Conservation (phyloP, 495 filamentous ascomycete genomes). For the Xylaria sp. region DNA sequence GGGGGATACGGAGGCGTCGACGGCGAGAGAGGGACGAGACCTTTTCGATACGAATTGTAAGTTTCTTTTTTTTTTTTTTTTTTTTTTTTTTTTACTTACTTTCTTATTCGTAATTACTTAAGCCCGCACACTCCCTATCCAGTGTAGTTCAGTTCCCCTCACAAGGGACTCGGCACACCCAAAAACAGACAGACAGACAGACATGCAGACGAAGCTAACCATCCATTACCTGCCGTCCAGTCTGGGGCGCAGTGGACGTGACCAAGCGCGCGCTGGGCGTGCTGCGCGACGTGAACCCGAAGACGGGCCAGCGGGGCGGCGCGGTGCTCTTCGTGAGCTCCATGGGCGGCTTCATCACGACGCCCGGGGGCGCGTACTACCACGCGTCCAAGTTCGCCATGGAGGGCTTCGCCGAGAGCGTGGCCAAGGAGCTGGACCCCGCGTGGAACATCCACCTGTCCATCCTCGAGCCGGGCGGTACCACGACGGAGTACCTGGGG, state of each 20-base stretch:
- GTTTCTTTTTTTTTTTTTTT: too few relatives aligned
- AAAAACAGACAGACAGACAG: not conserved
- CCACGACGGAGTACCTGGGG: constrained; percentile 49
- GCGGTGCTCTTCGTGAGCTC: constrained; percentile 60
- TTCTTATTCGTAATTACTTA: too few relatives aligned
- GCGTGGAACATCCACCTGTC: constrained; percentile 61
- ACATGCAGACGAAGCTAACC: too few relatives aligned
- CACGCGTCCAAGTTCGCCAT: constrained; percentile 63
- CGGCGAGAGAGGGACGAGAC: constrained; percentile 40
- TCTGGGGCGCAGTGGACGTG: constrained; percentile 57
- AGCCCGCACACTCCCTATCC: not conserved
- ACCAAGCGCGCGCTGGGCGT: constrained; percentile 54
- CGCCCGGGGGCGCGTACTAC: constrained; percentile 59
- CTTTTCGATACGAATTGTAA: constrained; percentile 58
- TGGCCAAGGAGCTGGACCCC: constrained; percentile 58
- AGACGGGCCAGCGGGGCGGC: constrained; percentile 49
- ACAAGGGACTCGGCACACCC: not conserved
- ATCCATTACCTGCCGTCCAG: not conserved
- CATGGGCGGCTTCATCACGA: constrained; percentile 57
- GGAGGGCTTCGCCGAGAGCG: constrained; percentile 63
- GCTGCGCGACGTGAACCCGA: constrained; percentile 51
- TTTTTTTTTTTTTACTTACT: too few relatives aligned
- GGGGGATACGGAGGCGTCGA: constrained; percentile 56
- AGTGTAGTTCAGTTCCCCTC: not conserved
- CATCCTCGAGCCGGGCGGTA: constrained; percentile 57